Conservation (phyloP, 495 filamentous ascomycete genomes). For the Saxispiralis lemnorum region DNA sequence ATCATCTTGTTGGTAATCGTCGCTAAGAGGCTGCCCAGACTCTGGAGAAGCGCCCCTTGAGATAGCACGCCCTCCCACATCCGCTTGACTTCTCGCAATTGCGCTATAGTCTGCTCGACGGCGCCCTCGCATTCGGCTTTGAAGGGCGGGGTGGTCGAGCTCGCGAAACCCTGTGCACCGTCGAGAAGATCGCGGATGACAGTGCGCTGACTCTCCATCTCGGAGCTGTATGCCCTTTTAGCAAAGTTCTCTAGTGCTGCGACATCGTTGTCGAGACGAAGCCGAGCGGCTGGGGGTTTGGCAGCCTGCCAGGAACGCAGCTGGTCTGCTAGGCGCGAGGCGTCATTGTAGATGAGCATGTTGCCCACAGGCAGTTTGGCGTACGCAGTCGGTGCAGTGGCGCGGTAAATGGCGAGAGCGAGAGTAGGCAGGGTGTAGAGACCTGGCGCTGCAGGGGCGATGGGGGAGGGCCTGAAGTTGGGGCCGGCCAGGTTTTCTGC, state of each 20-base stretch:
- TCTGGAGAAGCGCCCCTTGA: slow-evolving; percentile 65
- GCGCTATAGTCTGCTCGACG: slow-evolving; percentile 47
- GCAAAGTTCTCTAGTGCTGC: slow-evolving; percentile 59
- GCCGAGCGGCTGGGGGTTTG: slow-evolving; percentile 32
- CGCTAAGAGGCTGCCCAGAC: slow-evolving; percentile 66
- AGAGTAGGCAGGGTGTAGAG: slow-evolving; percentile 70
- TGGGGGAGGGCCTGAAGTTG: slow-evolving; percentile 35
- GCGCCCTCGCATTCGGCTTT: slow-evolving; percentile 51
- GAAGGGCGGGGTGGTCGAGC: slow-evolving; percentile 44
- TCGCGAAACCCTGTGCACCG: slow-evolving; percentile 46
- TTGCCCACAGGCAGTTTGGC: slow-evolving; percentile 33
- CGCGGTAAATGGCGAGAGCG: slow-evolving; percentile 78
- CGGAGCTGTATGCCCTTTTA: slow-evolving; percentile 66
- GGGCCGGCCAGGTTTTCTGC: slow-evolving; percentile 41
- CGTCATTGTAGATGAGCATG: slow-evolving; percentile 92
- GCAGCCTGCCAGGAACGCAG: slow-evolving; percentile 43
- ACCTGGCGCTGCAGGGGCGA: slow-evolving; percentile 54
- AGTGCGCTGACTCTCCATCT: slow-evolving; percentile 71
- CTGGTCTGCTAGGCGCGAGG: slow-evolving; percentile 53
- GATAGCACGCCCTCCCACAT: slow-evolving; percentile 70
- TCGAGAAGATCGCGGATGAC: slow-evolving; percentile 74
- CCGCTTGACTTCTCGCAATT: slow-evolving; percentile 48
- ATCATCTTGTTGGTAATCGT: slow-evolving; percentile 66
- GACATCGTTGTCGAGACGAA: slow-evolving; percentile 51
- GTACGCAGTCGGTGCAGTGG: slow-evolving; percentile 70